Conservation (phyloP, 768 basidiomycete species). For the Polyporus arcularius region DNA sequence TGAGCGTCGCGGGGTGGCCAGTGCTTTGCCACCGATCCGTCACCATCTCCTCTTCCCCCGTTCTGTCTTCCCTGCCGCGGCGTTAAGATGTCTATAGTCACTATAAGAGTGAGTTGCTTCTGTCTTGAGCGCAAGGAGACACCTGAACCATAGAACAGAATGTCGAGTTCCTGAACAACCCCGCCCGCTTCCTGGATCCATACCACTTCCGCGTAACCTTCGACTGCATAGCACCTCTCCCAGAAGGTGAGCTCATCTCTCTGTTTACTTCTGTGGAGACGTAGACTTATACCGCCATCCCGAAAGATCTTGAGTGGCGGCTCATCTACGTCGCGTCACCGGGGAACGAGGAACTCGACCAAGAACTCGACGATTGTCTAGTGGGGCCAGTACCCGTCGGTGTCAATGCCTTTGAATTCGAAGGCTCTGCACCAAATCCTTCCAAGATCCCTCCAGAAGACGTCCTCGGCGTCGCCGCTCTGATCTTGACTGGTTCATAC, state of each 20-base stretch:
- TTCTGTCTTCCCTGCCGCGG: not conserved
- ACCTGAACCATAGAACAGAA: constrained; percentile 47
- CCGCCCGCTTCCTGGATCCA: constrained; percentile 85
- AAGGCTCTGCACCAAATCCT: constrained; percentile 82
- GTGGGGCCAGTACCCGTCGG: constrained; percentile 98
- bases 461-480: constrained; percentile 93
- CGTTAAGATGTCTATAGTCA: constrained; percentile 62
- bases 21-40: not conserved
- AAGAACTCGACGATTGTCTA: constrained; percentile 96
- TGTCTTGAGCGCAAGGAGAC: not conserved
- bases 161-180: constrained; percentile 91
- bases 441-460: constrained; percentile 85
- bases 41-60: not conserved
- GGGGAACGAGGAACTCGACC: constrained; percentile 87
- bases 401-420: constrained; percentile 96
- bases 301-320: constrained; percentile 93
- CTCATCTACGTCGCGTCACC: constrained; percentile 97
- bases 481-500: constrained; percentile 96
- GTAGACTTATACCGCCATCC: not conserved
- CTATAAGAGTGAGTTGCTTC: constrained; percentile 54
- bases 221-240: constrained; percentile 89
- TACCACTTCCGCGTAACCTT: constrained; percentile 96
- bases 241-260: constrained; percentile 62
- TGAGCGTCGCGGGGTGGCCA: not conserved
- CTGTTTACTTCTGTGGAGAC: not conserved